A percentile compares a stretch with the other conserved stretches of the same genome.
phyloP scores from a whole-genome alignment of 2,329 filamentous ascomycete genomes.

The Coniella lustricola region DNA sequence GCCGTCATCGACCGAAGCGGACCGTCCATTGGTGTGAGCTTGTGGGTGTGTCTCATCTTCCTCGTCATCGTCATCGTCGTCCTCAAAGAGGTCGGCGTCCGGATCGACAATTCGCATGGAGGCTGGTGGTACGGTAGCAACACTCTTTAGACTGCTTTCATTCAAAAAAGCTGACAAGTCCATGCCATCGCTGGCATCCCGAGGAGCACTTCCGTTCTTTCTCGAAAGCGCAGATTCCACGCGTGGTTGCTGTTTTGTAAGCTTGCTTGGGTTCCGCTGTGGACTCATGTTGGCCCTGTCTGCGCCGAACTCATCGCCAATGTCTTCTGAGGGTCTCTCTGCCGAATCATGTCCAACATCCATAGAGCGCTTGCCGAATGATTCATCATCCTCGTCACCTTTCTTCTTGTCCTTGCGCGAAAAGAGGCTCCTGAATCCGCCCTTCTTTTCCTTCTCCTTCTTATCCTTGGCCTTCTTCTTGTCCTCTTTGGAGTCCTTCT shows the following conservation, averaged over 20 bases:
- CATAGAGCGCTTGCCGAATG: conserved; percentile 54
- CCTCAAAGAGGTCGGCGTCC: conserved; percentile 35
- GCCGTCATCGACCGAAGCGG: conserved; percentile 34
- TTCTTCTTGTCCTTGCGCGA: conserved; percentile 56
- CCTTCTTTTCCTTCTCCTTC: conserved; percentile 63
- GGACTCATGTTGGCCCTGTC: conserved; percentile 8
- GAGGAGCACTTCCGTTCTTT: conserved; percentile 28
- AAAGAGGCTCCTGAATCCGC: conserved; percentile 53
- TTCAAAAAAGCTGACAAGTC: conserved; percentile 35
- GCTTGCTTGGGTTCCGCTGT: conserved; percentile 45
- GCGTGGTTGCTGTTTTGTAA: conserved; percentile 60
- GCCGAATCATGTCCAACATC: conserved; percentile 41
- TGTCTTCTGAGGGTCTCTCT: conserved; percentile 37
- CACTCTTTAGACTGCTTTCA: conserved; percentile 42
- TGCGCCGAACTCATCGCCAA: conserved; percentile 5
- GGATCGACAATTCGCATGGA: conserved; percentile 54
- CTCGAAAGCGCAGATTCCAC: conserved; percentile 40
- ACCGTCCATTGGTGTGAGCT: conserved; percentile 27
- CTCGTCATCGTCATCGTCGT: conserved; percentile 28
- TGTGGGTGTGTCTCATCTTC: conserved; percentile 24
- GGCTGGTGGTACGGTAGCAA: conserved; percentile 48
- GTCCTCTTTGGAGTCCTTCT: conserved; percentile 65
- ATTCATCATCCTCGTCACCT: conserved; percentile 52
- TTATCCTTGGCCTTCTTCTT: conserved; percentile 68
- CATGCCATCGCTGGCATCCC: conserved; percentile 25